These are phyloP conservation scores for Annulohypoxylon bovei DNA, from an alignment of 495 filamentous ascomycete genomes.

Conservation along the genomic window DNA sequence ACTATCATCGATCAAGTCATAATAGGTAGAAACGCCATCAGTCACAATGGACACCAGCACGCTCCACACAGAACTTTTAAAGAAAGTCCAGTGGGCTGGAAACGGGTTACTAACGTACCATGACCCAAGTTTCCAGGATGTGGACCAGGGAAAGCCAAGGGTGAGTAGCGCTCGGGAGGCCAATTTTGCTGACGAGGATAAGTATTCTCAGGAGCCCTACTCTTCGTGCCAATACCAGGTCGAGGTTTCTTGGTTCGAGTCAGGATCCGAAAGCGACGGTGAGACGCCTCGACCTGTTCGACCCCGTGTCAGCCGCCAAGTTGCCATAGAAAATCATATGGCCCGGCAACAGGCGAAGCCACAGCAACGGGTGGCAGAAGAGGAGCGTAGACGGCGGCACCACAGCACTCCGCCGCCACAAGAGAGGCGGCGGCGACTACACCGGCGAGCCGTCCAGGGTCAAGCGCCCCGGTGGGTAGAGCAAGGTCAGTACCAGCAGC, in stretches of 20 bases:
- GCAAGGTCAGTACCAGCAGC: background rate
- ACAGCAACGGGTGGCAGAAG: too few relatives aligned
- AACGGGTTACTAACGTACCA: slow-evolving; percentile 1
- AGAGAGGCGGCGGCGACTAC: background rate
- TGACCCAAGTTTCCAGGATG: background rate
- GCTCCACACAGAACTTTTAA: background rate
- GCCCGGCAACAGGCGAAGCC: too few relatives aligned
- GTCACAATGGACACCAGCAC: background rate
- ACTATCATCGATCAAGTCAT: background rate
- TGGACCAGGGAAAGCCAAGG: background rate
- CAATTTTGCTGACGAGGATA: background rate
- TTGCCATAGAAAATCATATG: too few relatives aligned
- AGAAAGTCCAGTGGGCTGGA: background rate
- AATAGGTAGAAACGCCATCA: background rate
- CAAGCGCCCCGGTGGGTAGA: background rate
- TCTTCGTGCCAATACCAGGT: background rate
- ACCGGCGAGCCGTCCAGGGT: background rate
- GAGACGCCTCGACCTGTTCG: too few relatives aligned
- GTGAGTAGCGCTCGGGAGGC: background rate
- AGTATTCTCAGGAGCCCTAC: background rate
- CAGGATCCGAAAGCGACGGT: background rate
- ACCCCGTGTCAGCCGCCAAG: too few relatives aligned
- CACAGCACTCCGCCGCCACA: background rate
- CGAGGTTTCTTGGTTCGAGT: background rate
- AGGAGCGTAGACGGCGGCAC: too few relatives aligned